These are phyloP conservation scores for Nicotiana attenuata DNA, from an alignment of 257 asterid species.

Conservation along the genomic window DNA sequence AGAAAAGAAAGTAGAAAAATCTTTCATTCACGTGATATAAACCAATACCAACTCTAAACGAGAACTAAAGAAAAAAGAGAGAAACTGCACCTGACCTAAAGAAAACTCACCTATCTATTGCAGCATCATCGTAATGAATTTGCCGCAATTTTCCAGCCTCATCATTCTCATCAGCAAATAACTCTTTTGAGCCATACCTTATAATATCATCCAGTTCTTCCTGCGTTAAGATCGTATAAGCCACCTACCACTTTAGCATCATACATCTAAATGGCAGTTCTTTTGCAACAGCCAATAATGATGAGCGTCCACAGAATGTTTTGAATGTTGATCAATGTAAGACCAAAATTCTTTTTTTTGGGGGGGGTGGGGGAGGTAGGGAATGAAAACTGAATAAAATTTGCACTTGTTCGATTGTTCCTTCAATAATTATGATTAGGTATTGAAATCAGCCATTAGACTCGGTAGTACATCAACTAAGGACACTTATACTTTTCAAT, in stretches of 20 bases:
- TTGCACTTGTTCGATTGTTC: neutral
- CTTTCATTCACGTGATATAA: neutral
- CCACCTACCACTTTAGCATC: neutral
- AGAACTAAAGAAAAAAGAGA: neutral
- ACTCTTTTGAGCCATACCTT: constrained; percentile 91
- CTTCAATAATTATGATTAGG: neutral
- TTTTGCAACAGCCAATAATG: neutral
- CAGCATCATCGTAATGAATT: constrained; percentile 95
- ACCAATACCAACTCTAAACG: neutral
- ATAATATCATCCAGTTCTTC: constrained; percentile 97
- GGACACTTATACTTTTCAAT: neutral
- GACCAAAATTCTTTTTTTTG: neutral
- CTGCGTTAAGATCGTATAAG: constrained; percentile 35
- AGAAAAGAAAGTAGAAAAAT: constrained; percentile 3
- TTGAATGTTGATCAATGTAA: neutral
- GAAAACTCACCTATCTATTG: constrained; percentile 51
- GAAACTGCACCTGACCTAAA: neutral
- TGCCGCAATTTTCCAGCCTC: constrained; percentile 89
- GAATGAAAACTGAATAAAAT: neutral
- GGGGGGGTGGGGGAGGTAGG: neutral
- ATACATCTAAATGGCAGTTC: neutral
- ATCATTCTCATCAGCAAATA: constrained; percentile 92
- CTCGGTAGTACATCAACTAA: neutral
- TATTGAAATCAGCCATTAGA: neutral
- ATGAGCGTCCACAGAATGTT: neutral